Evolutionary conservation across 2,329 filamentous ascomycete species (phyloP).

Genomic region (Colletotrichum sublineola): DNA sequence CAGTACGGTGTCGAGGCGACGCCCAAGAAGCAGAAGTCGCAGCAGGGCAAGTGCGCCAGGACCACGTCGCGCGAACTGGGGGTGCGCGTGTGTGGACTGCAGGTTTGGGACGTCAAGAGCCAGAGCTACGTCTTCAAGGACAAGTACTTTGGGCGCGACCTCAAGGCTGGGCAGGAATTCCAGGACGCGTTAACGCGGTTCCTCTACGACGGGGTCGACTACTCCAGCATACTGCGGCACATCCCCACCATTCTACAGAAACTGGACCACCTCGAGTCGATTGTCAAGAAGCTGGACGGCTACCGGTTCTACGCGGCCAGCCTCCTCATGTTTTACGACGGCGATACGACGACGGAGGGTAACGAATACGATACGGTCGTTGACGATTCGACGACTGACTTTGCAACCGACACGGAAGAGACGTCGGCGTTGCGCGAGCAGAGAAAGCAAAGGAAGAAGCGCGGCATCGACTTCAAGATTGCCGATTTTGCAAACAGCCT

Average conservation of each 20-base stretch:
- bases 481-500: slow-evolving; percentile 99
- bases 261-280: slow-evolving; percentile 83
- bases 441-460: slow-evolving; percentile 62
- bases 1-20: slow-evolving; percentile 95
- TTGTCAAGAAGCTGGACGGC: slow-evolving; percentile 82
- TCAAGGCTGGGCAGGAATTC: slow-evolving; percentile 91
- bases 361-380: slow-evolving; percentile 64
- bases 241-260: slow-evolving; percentile 91
- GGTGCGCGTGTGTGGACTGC: slow-evolving; percentile 93
- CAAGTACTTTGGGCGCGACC: slow-evolving; percentile 93
- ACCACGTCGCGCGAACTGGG: slow-evolving; percentile 94
- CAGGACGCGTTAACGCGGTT: slow-evolving; percentile 90
- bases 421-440: slow-evolving; percentile 53
- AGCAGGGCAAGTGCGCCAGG: slow-evolving; percentile 90
- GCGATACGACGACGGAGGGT: slow-evolving; percentile 70
- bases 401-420: slow-evolving; percentile 70
- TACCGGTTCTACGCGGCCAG: slow-evolving; percentile 98
- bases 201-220: slow-evolving; percentile 88
- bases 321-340: slow-evolving; percentile 95
- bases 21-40: slow-evolving; percentile 92
- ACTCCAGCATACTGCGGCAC: slow-evolving; percentile 83
- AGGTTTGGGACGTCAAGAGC: slow-evolving; percentile 90
- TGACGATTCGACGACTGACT: slow-evolving; percentile 71
- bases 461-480: slow-evolving; percentile 91
- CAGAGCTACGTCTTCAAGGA: slow-evolving; percentile 95